Evolutionary conservation across 2,329 filamentous ascomycete species (phyloP).

Genomic region (Pseudogymnoascus sp.): DNA sequence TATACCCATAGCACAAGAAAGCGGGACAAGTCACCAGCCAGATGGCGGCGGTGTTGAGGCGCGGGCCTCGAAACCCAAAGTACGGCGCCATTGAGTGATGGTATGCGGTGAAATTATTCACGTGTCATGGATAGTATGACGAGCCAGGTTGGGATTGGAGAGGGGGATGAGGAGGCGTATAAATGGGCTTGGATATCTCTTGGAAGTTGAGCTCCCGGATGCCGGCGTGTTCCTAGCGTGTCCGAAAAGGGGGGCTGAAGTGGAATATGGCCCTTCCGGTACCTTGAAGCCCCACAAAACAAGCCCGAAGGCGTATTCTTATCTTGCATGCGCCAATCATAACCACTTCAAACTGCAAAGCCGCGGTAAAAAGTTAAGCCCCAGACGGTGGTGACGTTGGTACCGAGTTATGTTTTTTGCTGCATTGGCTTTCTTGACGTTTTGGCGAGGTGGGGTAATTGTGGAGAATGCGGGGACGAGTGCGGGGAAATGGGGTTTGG

Average conservation of each 20-base stretch:
- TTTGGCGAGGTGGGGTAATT: background rate
- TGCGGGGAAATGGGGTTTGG: constrained; percentile 1
- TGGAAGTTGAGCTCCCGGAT: background rate
- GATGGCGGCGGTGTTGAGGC: constrained; percentile 12
- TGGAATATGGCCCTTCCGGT: background rate
- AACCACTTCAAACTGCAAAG: background rate
- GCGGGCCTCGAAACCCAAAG: constrained; percentile 11
- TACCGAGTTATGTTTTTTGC: too few relatives aligned
- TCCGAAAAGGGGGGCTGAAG: background rate
- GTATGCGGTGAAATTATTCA: background rate
- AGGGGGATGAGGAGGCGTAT: background rate
- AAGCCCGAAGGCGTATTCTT: background rate
- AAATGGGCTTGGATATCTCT: background rate
- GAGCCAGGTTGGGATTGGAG: background rate
- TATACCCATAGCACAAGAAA: constrained; percentile 44
- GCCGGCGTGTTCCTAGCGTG: background rate
- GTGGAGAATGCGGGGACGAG: constrained; percentile 5
- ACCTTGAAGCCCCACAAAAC: background rate
- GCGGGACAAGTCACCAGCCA: constrained; percentile 17
- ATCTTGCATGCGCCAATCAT: background rate
- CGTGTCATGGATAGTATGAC: background rate
- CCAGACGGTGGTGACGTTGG: background rate
- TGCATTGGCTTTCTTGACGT: background rate
- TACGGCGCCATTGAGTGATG: constrained; percentile 11
- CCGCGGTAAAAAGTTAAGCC: background rate